Percentiles rank a stretch among this genome's conserved stretches.
Conservation (phyloP, 2,329 filamentous ascomycete species). For the Pleoardoris graminearum region DNA sequence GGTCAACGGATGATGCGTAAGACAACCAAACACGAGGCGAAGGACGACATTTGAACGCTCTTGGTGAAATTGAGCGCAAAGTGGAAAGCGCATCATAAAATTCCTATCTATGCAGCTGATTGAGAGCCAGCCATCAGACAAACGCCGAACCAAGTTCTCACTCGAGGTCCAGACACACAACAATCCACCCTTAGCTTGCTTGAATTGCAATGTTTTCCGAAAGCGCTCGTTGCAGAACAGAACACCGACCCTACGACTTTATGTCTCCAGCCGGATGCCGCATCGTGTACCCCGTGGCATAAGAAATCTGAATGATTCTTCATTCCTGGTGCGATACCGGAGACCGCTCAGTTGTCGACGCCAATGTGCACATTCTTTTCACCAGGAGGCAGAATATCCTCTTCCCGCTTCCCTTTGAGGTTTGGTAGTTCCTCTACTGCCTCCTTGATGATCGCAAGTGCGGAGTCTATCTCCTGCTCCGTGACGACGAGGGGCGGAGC, state of each 20-base stretch:
- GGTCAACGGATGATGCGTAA: too few relatives aligned
- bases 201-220: too few relatives aligned
- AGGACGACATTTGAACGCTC: too few relatives aligned
- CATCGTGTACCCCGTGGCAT: neutral
- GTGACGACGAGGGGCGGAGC: constrained; percentile 96
- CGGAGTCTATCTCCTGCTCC: constrained; percentile 78
- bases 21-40: too few relatives aligned
- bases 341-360: constrained; percentile 56
- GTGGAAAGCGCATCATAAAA: too few relatives aligned
- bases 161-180: neutral
- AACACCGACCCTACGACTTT: neutral
- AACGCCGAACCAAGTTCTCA: too few relatives aligned
- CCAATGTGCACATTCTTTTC: constrained; percentile 66
- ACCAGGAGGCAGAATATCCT: constrained; percentile 59
- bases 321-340: too few relatives aligned
- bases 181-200: too few relatives aligned
- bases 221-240: too few relatives aligned
- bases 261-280: neutral
- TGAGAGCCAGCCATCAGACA: neutral
- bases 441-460: constrained; percentile 78
- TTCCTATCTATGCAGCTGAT: too few relatives aligned
- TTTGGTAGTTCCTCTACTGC: constrained; percentile 79
- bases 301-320: neutral
- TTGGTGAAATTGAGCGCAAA: too few relatives aligned
- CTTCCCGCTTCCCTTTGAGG: constrained; percentile 57